Evolutionary conservation across 306 rosid species (phyloP).

Genomic region (Vigna hirtella): DNA sequence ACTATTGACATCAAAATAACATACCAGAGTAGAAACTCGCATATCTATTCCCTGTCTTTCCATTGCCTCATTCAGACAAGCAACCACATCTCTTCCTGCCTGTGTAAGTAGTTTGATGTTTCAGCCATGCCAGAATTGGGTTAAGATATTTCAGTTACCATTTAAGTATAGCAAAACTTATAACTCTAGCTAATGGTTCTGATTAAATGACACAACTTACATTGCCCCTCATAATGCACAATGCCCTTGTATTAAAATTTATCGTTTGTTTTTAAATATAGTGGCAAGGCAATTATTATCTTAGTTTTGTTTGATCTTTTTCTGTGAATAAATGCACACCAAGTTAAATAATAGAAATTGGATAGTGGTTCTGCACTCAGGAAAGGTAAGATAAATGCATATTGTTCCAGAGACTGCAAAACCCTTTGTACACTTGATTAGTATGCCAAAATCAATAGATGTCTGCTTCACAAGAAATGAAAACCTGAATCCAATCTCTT

Average conservation of each 20-base stretch:
- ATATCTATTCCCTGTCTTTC: no score
- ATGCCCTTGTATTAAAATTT: background rate
- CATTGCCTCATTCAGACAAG: no score
- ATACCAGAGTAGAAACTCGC: no score
- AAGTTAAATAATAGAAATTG: background rate
- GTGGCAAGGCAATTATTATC: background rate
- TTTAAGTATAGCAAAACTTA: no score
- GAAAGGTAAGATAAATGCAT: constrained; percentile 33
- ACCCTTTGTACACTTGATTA: constrained; percentile 96
- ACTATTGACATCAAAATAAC: no score
- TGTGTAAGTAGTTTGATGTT: no score
- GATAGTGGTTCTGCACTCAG: background rate
- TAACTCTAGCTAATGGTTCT: background rate
- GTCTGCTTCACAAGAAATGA: constrained; percentile 67
- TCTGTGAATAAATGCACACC: background rate
- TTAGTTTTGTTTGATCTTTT: background rate
- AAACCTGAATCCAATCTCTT: constrained; percentile 92
- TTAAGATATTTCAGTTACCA: no score
- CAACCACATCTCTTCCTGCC: no score
- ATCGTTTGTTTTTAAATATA: background rate
- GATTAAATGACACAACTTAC: constrained; percentile 10
- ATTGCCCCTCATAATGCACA: background rate
- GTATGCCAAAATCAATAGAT: constrained; percentile 84
- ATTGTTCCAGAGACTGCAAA: constrained; percentile 92
- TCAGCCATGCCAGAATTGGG: no score